Evolutionary conservation across 176 grass and related monocot genomes (phyloP), one percentile per base, ranked within the genome.

Genomic region (Ampelocalamus luodianensis): DNA sequence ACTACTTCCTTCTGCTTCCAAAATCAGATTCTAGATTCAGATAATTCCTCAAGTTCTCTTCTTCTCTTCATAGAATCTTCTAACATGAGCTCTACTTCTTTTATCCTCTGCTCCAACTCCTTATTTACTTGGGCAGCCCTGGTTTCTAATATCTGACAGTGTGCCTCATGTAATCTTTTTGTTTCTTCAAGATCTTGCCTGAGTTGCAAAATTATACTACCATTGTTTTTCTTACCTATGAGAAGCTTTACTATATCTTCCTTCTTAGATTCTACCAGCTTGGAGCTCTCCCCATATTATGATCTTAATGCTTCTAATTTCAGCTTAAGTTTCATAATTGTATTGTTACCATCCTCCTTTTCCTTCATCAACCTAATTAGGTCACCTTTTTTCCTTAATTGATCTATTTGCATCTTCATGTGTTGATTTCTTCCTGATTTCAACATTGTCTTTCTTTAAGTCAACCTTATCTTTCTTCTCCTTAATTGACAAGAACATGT

Each of bases 351-450:
- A 65, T 97, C 87, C 51, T 92, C 89, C 68, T 90, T 96, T 55
- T 93, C 94, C 80, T 97, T 94, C 56, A 84, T 89, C 85, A 97
- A 65, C 68, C 68, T 92, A 83, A 43, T 68, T 70, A 94, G 60
- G 22, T 97, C 85, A 0, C 68, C 70, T n/a, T 24, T 90, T 84
- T 72, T 82, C 73, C 87, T 50, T 40, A 62, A 74, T 77, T 45
- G 85, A 87, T 66, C 32, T 92, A 1, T 68, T 77, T 22, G 1
- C 22, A 59, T 59, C 55, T 59, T 59, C 91, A 53, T 86, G 46
- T 77, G 74, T 71, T 45, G 10, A 67, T 86, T 77, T 43, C 26
- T 71, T 90, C 49, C 56, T 82, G 23, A 48, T 55, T 6, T 71
- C 66, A 77, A 38, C 23, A 22, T 67, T 72, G 1, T 4, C 79